Evolutionary conservation across 495 filamentous ascomycete species (phyloP), one percentile per base, ranked within the genome.

Genomic region (Bacidia rubella): DNA sequence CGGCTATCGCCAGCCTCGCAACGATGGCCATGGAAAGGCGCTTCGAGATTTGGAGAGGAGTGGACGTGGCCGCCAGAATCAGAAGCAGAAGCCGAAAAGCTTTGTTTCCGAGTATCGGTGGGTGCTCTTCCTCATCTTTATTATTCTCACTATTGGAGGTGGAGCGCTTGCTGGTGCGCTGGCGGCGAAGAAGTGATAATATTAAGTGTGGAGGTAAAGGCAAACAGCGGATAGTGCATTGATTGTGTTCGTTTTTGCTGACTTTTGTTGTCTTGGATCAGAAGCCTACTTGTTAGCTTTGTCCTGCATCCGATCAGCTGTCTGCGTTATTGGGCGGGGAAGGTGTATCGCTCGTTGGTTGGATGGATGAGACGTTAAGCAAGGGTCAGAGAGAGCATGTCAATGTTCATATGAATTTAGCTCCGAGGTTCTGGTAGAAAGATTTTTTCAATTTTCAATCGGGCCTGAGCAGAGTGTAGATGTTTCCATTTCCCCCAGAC

Each of bases 1-100:
- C 58, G 58, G 25, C 62, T 49, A 20, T 35, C 15, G 7, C 15
- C 29, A 15, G 7, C 29, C 29, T 35, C 29, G 29, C 29, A 35
- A 35, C 15, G 29, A 35, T 5, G 15, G 7, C 5, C 29, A 35
- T n/a, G n/a, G n/a, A 15, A 35, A 35, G 29, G 29, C 29, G 7
- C 15, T 7, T 35, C 29, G 29, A 7, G 29, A 35, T 35, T 7
- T 35, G 29, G 29, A 35, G 29, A 35, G 15, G 15, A 15, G 29
- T 7, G 5, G 7, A 7, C 29, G 29, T 15, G 29, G 29, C 29
- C 7, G n/a, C n/a, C n/a, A n/a, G n/a, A n/a, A n/a, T n/a, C n/a
- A n/a, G n/a, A n/a, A n/a, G n/a, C n/a, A 35, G 15, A 35, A 15
- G 15, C 15, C 29, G 29, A 5, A 35, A 15, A 35, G 29, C 15